Evolutionary conservation across 2,329 filamentous ascomycete genomes (phyloP).

Genomic region (Colletotrichum cuscutae): DNA sequence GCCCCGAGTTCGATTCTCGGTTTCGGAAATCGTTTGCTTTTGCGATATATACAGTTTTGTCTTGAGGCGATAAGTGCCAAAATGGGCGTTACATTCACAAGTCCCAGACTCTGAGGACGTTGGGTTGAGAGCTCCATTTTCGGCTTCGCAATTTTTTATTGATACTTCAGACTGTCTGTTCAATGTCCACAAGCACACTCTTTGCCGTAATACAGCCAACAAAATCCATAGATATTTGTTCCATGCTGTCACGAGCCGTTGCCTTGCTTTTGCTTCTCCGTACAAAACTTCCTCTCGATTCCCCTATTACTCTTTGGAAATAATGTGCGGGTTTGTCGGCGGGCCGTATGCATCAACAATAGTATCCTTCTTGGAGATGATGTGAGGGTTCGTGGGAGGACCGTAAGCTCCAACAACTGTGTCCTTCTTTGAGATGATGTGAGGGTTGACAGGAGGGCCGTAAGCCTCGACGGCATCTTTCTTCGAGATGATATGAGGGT

Average conservation of each 20-base stretch:
- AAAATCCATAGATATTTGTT: not conserved
- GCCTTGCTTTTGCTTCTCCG: not conserved
- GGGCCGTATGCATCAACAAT: conserved; percentile 17
- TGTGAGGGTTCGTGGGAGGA: conserved; percentile 20
- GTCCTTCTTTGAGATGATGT: conserved; percentile 14
- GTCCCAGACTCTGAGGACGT: no score
- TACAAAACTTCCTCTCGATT: not conserved
- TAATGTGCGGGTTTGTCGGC: conserved; percentile 21
- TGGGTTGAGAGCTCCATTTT: no score
- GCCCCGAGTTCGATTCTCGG: conserved; percentile 12
- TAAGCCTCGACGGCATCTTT: conserved; percentile 11
- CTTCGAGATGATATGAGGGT: conserved; percentile 16
- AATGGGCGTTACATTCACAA: not conserved
- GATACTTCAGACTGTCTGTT: not conserved
- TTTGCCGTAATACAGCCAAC: no score
- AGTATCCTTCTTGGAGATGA: conserved; percentile 9
- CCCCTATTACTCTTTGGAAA: not conserved
- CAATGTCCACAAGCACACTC: not conserved
- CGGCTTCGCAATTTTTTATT: no score
- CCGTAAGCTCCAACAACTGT: conserved; percentile 20
- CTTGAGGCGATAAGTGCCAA: not conserved
- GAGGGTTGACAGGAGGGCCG: conserved; percentile 15
- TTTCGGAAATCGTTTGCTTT: not conserved
- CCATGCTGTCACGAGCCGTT: not conserved
- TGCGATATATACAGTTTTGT: not conserved